Evolutionary conservation across 129 eudicot species (phyloP), one percentile per base, ranked within the genome.

Genomic region (Tagetes erecta): DNA sequence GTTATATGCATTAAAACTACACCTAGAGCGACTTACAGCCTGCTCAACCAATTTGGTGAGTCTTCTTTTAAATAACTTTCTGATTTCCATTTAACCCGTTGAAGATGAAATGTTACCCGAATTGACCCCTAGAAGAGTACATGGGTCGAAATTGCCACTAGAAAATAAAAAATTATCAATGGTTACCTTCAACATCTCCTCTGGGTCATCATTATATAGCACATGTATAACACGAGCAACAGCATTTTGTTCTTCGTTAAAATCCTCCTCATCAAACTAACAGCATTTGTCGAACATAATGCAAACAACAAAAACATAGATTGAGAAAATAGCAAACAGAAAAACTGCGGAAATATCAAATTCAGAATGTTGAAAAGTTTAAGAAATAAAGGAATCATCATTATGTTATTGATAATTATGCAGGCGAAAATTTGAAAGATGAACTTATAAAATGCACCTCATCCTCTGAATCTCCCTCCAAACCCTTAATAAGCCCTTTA

Each of bases 211-310:
- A 75, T 95, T 95, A 78, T 95, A 83, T 77, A 95, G 73, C 90
- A 91, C 80, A 79, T 95, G 97, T 74, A 95, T 85, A 46, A 95
- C 88, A 12, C 99, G 87, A 68, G 99, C 92, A 78, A 95, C 96
- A 74, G 97, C 88, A 84, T 91, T 91, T 79, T 95, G 99, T 83
- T 95, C 99, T 83, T 95, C 99, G 65, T 83, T 88, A 59, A 95
- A 95, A 83, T 95, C 99, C 83, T 95, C 99, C 76, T 95, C 99
- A 70, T 95, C 99, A 75, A 88, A 85, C 99, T 92, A 73, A 63
- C 39, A 5, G 33, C 75, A 76, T 70, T 62, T 70, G 36, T 44
- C 36, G 35, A 40, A 51, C 40, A 84, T 11, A 67, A 78, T 62
- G 68, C 47, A 68, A 81, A 56, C 49, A 68, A 31, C 65, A 68